phyloP scores from a whole-genome alignment of 164 flowering plant species.

The Litsea cubeba region DNA sequence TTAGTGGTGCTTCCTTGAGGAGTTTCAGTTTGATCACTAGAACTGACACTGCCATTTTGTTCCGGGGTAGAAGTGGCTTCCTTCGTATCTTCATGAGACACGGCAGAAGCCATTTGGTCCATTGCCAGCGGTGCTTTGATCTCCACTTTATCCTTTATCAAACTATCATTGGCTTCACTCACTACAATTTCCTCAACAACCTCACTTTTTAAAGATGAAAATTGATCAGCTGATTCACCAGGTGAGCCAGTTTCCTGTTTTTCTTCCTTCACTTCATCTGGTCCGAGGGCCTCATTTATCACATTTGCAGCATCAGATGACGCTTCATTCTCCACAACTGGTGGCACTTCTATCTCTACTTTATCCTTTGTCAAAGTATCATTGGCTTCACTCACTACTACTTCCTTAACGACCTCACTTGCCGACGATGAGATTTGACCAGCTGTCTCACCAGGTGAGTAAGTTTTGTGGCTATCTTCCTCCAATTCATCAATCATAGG shows the following conservation, averaged over 20 bases:
- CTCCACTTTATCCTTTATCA: conserved; percentile 6
- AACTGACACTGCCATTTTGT: conserved; percentile 28
- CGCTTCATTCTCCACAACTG: conserved; percentile 10
- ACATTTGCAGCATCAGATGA: too few species aligned
- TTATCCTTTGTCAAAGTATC: conserved; percentile 11
- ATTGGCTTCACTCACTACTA: conserved; percentile 17
- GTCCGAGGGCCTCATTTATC: too few species aligned
- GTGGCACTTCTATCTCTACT: conserved; percentile 7
- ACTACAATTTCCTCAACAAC: conserved; percentile 15
- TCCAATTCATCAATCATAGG: conserved; percentile 17
- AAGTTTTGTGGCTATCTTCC: conserved; percentile 17
- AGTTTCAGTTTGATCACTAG: conserved; percentile 22
- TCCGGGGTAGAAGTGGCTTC: conserved; percentile 16
- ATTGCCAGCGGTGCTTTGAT: conserved; percentile 2
- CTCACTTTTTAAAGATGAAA: conserved; percentile 19
- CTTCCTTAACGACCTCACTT: conserved; percentile 18
- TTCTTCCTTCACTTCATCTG: conserved; percentile 11
- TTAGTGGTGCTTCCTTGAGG: conserved; percentile 29
- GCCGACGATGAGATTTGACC: conserved; percentile 22
- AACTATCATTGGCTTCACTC: conserved; percentile 13
- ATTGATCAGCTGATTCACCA: conserved; percentile 16
- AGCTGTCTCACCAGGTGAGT: conserved; percentile 14
- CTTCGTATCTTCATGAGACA: conserved; percentile 17
- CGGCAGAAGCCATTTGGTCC: conserved; percentile 10
- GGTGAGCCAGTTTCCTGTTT: conserved; percentile 9